A percentile compares a stretch with the other conserved stretches of the same genome.
phyloP scores from a whole-genome alignment of 1,284 basidiomycete species.

The Malassezia furfur region DNA sequence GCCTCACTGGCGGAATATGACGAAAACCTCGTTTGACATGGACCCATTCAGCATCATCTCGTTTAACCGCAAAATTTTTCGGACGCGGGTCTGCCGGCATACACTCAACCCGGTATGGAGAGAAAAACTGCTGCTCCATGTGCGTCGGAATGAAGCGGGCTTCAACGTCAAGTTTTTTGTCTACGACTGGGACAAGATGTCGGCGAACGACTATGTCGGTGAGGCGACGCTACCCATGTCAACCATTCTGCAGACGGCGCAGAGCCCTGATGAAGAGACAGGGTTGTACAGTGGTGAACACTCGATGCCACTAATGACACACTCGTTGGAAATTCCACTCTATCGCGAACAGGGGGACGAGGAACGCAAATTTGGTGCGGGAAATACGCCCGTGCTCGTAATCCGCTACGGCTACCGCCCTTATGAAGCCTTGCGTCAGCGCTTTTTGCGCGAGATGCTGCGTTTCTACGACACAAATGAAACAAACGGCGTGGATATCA shows the following conservation, averaged over 20 bases:
- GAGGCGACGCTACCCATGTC: conserved; percentile 24
- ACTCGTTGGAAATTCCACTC: conserved; percentile 21
- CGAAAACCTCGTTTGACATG: conserved; percentile 75
- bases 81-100: conserved; percentile 59
- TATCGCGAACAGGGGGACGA: conserved; percentile 24
- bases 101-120: conserved; percentile 80
- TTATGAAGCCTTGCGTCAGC: conserved; percentile 57
- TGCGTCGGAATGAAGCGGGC: conserved; percentile 69
- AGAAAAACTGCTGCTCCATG: conserved; percentile 91
- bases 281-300: conserved; percentile 24
- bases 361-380: conserved; percentile 25
- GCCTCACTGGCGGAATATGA: conserved; percentile 67
- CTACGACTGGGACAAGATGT: conserved; percentile 46
- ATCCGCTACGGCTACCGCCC: conserved; percentile 83
- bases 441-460: conserved; percentile 82
- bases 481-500: conserved; percentile 63
- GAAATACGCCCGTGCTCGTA: conserved; percentile 21
- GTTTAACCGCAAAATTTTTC: conserved; percentile 92
- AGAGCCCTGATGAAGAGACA: conserved; percentile 29
- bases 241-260: conserved; percentile 28
- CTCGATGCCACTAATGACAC: not conserved
- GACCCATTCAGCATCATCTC: conserved; percentile 92
- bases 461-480: conserved; percentile 86
- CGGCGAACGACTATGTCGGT: conserved; percentile 41
- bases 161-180: conserved; percentile 36